Conservation (phyloP, 306 rosid genomes). For the Quercus glauca region DNA sequence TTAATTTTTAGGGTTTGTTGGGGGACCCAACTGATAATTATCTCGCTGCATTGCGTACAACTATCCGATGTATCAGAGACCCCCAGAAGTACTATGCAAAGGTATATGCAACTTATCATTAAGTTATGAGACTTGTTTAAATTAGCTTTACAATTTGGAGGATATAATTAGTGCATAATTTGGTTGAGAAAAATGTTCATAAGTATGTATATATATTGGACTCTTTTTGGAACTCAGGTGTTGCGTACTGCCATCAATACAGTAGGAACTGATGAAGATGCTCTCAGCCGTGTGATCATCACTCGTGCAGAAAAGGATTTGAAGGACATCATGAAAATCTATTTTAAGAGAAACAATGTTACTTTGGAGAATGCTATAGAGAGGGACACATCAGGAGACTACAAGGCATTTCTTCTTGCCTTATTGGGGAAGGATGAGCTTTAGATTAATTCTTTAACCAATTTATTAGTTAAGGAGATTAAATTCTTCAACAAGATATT, state of each 20-base stretch:
- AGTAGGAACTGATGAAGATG: slow-evolving; percentile 30
- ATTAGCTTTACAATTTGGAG: not conserved
- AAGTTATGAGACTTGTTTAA: not conserved
- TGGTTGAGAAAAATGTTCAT: not conserved
- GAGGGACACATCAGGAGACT: slow-evolving; percentile 40
- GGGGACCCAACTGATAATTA: slow-evolving; percentile 27
- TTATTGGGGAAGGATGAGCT: slow-evolving; percentile 20
- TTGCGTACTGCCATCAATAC: slow-evolving; percentile 31
- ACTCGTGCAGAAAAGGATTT: slow-evolving; percentile 53
- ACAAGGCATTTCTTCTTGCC: slow-evolving; percentile 36
- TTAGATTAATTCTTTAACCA: not conserved
- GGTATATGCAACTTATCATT: slow-evolving; percentile 25
- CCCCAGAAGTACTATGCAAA: slow-evolving; percentile 40
- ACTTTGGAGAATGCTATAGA: slow-evolving; percentile 27
- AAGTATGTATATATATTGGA: not conserved
- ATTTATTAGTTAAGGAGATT: not conserved
- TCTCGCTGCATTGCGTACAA: slow-evolving; percentile 30
- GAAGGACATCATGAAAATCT: slow-evolving; percentile 38
- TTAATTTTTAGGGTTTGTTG: slow-evolving; percentile 33
- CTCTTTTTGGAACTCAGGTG: slow-evolving; percentile 23
- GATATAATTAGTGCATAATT: not conserved
- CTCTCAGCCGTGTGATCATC: slow-evolving; percentile 49
- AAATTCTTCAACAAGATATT: not conserved
- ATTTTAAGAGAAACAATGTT: slow-evolving; percentile 35
- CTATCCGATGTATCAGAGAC: slow-evolving; percentile 41